phyloP scores from a whole-genome alignment of 2,329 filamentous ascomycete genomes.

The Aspergillus intermedius region DNA sequence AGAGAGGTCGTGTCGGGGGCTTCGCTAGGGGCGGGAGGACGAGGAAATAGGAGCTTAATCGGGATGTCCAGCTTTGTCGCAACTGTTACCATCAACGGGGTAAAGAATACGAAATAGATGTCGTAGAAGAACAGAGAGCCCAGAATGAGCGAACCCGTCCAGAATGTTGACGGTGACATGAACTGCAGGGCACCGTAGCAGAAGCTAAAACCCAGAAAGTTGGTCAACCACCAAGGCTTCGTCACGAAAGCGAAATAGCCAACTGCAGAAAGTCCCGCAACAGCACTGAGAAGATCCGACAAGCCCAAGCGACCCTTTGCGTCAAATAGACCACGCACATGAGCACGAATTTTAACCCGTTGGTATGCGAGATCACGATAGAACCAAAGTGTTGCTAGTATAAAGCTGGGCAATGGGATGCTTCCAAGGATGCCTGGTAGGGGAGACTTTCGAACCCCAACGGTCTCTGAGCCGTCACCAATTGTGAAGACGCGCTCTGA shows the following conservation, averaged over 20 bases:
- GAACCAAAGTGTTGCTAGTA: slow-evolving; percentile 42
- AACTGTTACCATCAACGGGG: slow-evolving; percentile 53
- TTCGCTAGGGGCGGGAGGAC: slow-evolving; percentile 47
- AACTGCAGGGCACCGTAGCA: slow-evolving; percentile 76
- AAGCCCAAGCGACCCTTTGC: slow-evolving; percentile 39
- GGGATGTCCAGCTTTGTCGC: slow-evolving; percentile 85
- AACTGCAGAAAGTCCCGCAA: slow-evolving; percentile 50
- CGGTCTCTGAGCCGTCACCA: slow-evolving; percentile 6
- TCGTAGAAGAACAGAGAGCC: slow-evolving; percentile 86
- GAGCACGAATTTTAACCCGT: slow-evolving; percentile 47
- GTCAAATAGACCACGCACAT: slow-evolving; percentile 48
- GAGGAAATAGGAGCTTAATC: slow-evolving; percentile 81
- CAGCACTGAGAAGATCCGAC: slow-evolving; percentile 49
- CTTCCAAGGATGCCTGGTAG: slow-evolving; percentile 46
- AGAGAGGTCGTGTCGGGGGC: slow-evolving; percentile 37
- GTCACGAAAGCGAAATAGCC: slow-evolving; percentile 58
- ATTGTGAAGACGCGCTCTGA: slow-evolving; percentile 24
- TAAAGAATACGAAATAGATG: slow-evolving; percentile 62
- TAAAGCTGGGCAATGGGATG: slow-evolving; percentile 38
- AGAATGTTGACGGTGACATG: slow-evolving; percentile 82
- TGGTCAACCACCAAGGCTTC: slow-evolving; percentile 68
- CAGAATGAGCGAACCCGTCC: slow-evolving; percentile 71
- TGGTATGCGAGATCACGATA: slow-evolving; percentile 43
- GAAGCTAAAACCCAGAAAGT: slow-evolving; percentile 79
- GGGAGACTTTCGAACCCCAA: slow-evolving; percentile 37